Evolutionary conservation across 116 monocot species (phyloP).

Genomic region (Posidonia oceanica): DNA sequence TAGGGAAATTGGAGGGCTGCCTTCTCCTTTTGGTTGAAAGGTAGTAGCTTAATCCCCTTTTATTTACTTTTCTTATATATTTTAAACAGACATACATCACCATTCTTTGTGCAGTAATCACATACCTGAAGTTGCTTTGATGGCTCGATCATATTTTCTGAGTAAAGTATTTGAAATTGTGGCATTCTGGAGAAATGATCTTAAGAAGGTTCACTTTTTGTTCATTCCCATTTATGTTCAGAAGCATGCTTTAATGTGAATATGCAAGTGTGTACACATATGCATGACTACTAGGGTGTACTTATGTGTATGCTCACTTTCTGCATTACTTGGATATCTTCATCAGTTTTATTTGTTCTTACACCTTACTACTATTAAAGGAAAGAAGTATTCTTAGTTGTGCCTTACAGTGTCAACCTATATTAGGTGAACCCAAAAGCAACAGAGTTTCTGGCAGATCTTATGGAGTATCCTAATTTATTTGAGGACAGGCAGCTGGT

Average conservation of each 20-base stretch:
- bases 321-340: neutral
- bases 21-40: conserved; percentile 76
- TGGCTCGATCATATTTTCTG: conserved; percentile 89
- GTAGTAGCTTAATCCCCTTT: conserved; percentile 19
- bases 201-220: conserved; percentile 51
- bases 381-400: neutral
- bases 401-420: neutral
- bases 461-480: conserved; percentile 74
- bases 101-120: conserved; percentile 57
- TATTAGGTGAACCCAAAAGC: conserved; percentile 86
- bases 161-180: conserved; percentile 94
- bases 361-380: no score
- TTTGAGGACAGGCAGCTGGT: conserved; percentile 97
- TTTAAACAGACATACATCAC: neutral
- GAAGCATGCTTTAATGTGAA: neutral
- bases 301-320: neutral
- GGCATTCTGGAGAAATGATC: conserved; percentile 79
- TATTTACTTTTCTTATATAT: neutral
- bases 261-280: neutral
- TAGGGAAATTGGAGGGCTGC: conserved; percentile 90
- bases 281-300: neutral
- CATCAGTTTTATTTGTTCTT: no score
- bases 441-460: conserved; percentile 92
- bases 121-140: conserved; percentile 91
- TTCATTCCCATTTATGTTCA: neutral